These are phyloP conservation scores for Aphanomyces astaci DNA, from an alignment of 352 stramenopile species.

Conservation along the genomic window DNA sequence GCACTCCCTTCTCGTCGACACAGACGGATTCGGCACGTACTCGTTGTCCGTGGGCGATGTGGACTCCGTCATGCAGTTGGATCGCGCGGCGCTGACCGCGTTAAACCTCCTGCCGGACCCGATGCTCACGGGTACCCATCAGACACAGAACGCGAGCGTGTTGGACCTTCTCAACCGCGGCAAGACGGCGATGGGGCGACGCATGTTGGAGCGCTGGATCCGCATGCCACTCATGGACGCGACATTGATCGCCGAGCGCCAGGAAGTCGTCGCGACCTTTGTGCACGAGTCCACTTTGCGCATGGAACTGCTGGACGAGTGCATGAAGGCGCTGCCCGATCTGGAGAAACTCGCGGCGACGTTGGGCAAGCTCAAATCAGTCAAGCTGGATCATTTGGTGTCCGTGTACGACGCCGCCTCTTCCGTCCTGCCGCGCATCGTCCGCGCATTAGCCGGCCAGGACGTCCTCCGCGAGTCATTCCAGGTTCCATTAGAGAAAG, in stretches of 20 bases:
- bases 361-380: constrained; percentile 61
- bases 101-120: constrained; percentile 88
- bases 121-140: background rate
- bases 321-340: constrained; percentile 78
- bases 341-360: constrained; percentile 57
- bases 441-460: constrained; percentile 42
- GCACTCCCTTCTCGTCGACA: constrained; percentile 57
- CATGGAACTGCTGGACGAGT: constrained; percentile 84
- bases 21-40: constrained; percentile 68
- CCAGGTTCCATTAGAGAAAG: constrained; percentile 39
- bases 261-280: constrained; percentile 89
- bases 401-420: constrained; percentile 76
- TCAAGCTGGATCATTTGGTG: constrained; percentile 74
- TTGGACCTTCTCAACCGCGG: constrained; percentile 92
- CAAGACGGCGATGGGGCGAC: constrained; percentile 90
- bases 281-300: constrained; percentile 82
- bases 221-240: constrained; percentile 92
- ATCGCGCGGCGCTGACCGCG: constrained; percentile 87
- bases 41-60: constrained; percentile 53
- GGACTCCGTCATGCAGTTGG: constrained; percentile 87
- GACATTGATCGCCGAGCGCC: constrained; percentile 73
- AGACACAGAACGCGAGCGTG: constrained; percentile 72
- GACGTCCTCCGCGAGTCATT: constrained; percentile 51
- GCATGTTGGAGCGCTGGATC: constrained; percentile 95
- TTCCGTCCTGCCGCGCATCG: constrained; percentile 54